These are phyloP conservation scores for Debaryomyces hansenii DNA, from an alignment of 805 yeast genomes.

Conservation along the genomic window DNA sequence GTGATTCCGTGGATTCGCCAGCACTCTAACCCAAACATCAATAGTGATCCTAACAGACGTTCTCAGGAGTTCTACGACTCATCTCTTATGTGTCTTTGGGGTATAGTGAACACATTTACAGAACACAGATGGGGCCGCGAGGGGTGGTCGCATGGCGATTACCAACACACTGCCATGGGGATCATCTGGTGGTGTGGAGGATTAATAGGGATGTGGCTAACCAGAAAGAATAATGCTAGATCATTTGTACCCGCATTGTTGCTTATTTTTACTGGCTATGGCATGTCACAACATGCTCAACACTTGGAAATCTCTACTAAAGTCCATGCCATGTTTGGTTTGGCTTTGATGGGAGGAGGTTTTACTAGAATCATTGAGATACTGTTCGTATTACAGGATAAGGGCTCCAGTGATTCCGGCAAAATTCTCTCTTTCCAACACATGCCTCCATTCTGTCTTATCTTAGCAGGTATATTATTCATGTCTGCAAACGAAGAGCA, in stretches of 20 bases:
- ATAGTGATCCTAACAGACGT: slow-evolving; percentile 15
- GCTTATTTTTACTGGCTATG: slow-evolving; percentile 86
- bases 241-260: slow-evolving; percentile 79
- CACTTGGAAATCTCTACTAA: slow-evolving; percentile 74
- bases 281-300: slow-evolving; percentile 91
- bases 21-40: slow-evolving; percentile 22
- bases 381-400: slow-evolving; percentile 69
- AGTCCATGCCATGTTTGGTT: slow-evolving; percentile 85
- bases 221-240: slow-evolving; percentile 58
- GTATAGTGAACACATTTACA: slow-evolving; percentile 90
- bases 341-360: slow-evolving; percentile 78
- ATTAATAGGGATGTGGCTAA: slow-evolving; percentile 73
- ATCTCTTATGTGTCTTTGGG: slow-evolving; percentile 80
- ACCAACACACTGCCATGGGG: slow-evolving; percentile 96
- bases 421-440: slow-evolving; percentile 74
- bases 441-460: slow-evolving; percentile 77
- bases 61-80: slow-evolving; percentile 89
- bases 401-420: slow-evolving; percentile 39
- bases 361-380: slow-evolving; percentile 75
- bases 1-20: slow-evolving; percentile 74
- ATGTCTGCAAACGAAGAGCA: slow-evolving; percentile 96
- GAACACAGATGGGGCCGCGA: slow-evolving; percentile 94
- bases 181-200: slow-evolving; percentile 97
- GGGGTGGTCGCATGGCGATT: slow-evolving; percentile 89
- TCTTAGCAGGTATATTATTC: slow-evolving; percentile 76